These are phyloP conservation scores for Smithsoniella earleae DNA, from an alignment of 163 green algal genomes.

Conservation along the genomic window DNA sequence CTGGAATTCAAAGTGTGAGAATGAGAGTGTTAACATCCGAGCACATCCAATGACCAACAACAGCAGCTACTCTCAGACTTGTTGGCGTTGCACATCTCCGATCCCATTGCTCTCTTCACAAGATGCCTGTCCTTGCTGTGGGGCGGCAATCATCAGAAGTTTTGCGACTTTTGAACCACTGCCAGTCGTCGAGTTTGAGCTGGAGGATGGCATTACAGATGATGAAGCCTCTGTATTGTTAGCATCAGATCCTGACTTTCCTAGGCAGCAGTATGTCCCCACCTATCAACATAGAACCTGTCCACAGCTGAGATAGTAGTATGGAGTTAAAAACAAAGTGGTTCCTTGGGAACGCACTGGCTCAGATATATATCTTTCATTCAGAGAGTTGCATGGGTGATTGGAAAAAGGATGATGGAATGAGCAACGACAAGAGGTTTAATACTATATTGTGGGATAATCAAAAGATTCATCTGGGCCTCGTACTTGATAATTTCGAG, in stretches of 20 bases:
- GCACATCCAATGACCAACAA: background rate
- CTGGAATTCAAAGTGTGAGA: background rate
- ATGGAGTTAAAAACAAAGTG: too few relatives aligned
- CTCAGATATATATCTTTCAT: too few relatives aligned
- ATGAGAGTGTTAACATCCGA: conserved; percentile 10
- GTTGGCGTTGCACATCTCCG: background rate
- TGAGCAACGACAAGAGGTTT: too few relatives aligned
- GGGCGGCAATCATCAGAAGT: conserved; percentile 52
- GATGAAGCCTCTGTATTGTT: conserved; percentile 38
- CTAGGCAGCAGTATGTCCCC: background rate
- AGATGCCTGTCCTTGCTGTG: conserved; percentile 43
- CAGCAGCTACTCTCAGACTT: background rate
- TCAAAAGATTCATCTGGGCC: too few relatives aligned
- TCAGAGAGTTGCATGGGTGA: too few relatives aligned
- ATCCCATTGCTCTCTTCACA: background rate
- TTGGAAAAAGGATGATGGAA: too few relatives aligned
- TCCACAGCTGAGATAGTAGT: too few relatives aligned
- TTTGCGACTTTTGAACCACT: conserved; percentile 75
- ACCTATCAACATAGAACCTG: too few relatives aligned
- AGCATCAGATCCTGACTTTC: conserved; percentile 13
- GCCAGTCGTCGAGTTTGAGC: conserved; percentile 69
- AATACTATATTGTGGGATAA: too few relatives aligned
- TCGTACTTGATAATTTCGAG: too few relatives aligned
- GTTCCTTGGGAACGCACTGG: too few relatives aligned
- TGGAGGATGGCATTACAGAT: conserved; percentile 51